Evolutionary conservation across 1,139 yeast species (phyloP).

Genomic region (Candida neerlandica): DNA sequence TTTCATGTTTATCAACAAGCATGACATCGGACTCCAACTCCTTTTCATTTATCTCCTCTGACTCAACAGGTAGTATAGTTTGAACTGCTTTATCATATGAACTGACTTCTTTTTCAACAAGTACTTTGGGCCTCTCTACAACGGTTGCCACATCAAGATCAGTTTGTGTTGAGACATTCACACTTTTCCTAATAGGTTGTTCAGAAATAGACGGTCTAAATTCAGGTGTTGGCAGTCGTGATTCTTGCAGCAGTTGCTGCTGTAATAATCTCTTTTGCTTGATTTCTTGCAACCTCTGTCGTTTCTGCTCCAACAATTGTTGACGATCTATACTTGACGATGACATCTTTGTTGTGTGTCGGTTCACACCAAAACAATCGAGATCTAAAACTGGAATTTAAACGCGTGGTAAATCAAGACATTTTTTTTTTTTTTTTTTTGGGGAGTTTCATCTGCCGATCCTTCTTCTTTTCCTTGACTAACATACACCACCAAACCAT

Average conservation of each 20-base stretch:
- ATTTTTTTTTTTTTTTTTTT: conserved; percentile 4
- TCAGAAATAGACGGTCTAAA: not conserved
- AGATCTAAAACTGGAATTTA: not conserved
- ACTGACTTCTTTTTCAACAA: conserved; percentile 19
- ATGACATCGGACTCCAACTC: not conserved
- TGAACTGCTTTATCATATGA: conserved; percentile 38
- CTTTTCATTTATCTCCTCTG: conserved; percentile 12
- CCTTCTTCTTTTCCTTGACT: not conserved
- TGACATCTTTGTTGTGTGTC: conserved; percentile 9
- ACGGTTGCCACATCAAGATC: not conserved
- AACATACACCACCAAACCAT: conserved; percentile 25
- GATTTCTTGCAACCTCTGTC: conserved; percentile 45
- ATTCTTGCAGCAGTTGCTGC: not conserved
- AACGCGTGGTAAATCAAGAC: conserved; percentile 10
- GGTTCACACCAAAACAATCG: not conserved
- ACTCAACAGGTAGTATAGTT: conserved; percentile 4
- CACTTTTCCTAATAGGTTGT: conserved; percentile 3
- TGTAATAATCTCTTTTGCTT: conserved; percentile 29
- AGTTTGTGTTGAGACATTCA: conserved; percentile 18
- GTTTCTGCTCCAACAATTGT: conserved; percentile 41
- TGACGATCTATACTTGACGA: conserved; percentile 37
- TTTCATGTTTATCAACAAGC: conserved; percentile 7
- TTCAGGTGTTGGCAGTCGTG: conserved; percentile 13
- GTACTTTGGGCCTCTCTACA: not conserved
- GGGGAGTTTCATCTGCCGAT: not conserved